Evolutionary conservation across 225 moss, liverwort and hornwort genomes (phyloP).

Genomic region (Anthoceros angustus): DNA sequence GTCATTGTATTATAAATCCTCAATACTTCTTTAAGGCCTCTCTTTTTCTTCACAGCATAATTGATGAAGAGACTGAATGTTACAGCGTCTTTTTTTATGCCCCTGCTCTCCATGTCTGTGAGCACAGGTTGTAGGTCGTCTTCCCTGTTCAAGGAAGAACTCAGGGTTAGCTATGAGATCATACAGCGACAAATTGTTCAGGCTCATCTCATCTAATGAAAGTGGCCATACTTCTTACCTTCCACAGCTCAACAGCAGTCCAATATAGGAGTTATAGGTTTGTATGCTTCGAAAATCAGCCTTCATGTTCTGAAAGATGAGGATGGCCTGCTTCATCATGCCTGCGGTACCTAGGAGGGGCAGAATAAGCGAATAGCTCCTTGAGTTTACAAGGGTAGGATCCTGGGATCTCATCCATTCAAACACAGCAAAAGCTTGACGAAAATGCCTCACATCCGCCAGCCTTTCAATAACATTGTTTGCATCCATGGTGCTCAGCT

Average conservation of each 20-base stretch:
- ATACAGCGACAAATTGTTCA: not conserved
- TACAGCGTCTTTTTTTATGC: conserved; percentile 46
- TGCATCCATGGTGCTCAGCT: conserved; percentile 34
- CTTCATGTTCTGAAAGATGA: conserved; percentile 47
- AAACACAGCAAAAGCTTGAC: conserved; percentile 61
- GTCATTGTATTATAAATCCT: conserved; percentile 56
- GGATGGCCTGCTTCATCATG: conserved; percentile 58
- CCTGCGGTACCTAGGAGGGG: conserved; percentile 38
- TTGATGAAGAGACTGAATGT: conserved; percentile 73
- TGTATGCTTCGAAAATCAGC: conserved; percentile 51
- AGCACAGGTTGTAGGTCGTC: conserved; percentile 32
- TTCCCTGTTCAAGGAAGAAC: conserved; percentile 22
- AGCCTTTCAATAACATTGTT: conserved; percentile 50
- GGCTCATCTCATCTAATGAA: not conserved
- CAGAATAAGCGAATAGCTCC: conserved; percentile 67
- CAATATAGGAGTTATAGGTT: conserved; percentile 75
- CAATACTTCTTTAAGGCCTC: conserved; percentile 47
- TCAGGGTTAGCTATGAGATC: conserved; percentile 6
- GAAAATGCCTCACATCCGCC: conserved; percentile 36
- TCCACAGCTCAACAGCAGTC: conserved; percentile 44
- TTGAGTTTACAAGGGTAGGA: conserved; percentile 53
- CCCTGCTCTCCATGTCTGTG: conserved; percentile 47
- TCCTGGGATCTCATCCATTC: conserved; percentile 83
- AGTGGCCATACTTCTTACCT: conserved; percentile 26
- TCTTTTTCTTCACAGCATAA: conserved; percentile 20